A percentile compares a stretch with the other conserved stretches of the same genome.
Evolutionary conservation across 176 grass and related monocot species (phyloP).

Genomic region (Lolium multiflorum): DNA sequence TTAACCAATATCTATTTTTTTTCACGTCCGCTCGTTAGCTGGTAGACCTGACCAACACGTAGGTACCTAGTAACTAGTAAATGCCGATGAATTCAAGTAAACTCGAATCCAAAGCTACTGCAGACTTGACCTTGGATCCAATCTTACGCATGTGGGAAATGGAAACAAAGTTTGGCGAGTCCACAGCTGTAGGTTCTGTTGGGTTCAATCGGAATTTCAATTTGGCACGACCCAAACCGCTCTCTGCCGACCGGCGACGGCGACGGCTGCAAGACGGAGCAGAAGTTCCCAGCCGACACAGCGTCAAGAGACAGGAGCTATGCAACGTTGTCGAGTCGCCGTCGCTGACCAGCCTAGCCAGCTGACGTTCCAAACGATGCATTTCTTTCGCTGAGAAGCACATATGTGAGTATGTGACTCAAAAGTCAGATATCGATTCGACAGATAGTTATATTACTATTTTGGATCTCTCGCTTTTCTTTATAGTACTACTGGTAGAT

Average conservation of each 20-base stretch:
- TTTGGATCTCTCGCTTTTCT: no score
- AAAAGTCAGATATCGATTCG: background rate
- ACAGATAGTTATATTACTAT: background rate
- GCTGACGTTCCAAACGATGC: background rate
- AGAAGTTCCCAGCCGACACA: constrained; percentile 28
- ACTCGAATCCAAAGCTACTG: background rate
- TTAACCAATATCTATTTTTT: background rate
- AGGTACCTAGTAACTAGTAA: background rate
- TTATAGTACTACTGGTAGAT: background rate
- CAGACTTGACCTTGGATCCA: background rate
- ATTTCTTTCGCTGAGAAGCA: background rate
- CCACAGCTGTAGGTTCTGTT: background rate
- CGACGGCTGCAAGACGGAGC: background rate
- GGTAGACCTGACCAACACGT: background rate
- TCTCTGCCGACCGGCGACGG: background rate
- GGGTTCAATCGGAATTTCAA: background rate
- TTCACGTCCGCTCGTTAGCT: background rate
- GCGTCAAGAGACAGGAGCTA: background rate
- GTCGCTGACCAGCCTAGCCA: constrained; percentile 8
- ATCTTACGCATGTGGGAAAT: background rate
- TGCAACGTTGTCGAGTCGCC: constrained; percentile 1
- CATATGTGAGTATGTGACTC: background rate
- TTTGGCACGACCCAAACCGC: background rate
- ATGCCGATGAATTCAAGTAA: background rate
- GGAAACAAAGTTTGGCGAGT: background rate